Base-by-base conservation (phyloP, 2,329 filamentous ascomycete genomes). In the Thielaviopsis ethacetica region DNA sequence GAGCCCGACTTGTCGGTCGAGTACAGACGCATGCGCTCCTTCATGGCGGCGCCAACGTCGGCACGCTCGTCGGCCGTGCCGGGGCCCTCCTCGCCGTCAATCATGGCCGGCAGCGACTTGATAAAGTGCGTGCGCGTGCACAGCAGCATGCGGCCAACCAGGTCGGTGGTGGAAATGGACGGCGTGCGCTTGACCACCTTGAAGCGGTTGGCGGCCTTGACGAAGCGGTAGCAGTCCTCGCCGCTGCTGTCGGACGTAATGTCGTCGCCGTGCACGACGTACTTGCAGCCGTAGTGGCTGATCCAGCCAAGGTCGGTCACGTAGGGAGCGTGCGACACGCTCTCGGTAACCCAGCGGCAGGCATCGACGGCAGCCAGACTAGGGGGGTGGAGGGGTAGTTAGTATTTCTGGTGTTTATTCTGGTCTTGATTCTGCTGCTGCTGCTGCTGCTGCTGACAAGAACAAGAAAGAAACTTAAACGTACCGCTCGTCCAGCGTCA, bases 81-180 rank as follows among this genome's bases (percentile, higher is more conserved):
- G 17, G 77, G 77, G 2, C 88, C 88, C 67, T 94, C 88, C 52
- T 82, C 71, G 4, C 88, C 90, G 0, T 76, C 74, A 6, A 97
- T 75, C 26, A 78, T 73, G 56, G 77, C 80, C 64, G 85, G 78
- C 51, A 96, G 76, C 0, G 86, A 91, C 66, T 83, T 85, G 70
- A 97, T 91, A 68, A 95, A 95, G 72, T 98, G 93, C 22, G 83
- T 87, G 68, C 84, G 85, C n/a, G 91, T 97, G 75, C 91, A 96
- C 17, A 97, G 77, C 66, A 98, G 76, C 93, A 98, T 98, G 66
- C 93, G 85, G 21, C 93, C 93, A 26, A 98, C 93, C n/a, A 98
- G 80, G 68, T 98, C 93, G 3, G 93, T 98, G 1, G 93, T 98
- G 10, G 89, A 95, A 67, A 98, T 98, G 61, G 89, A 91, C 0